Percentiles rank a stretch among this genome's conserved stretches.
Evolutionary conservation across 2,329 filamentous ascomycete genomes (phyloP).

Genomic region (Lachnellula willkommii): DNA sequence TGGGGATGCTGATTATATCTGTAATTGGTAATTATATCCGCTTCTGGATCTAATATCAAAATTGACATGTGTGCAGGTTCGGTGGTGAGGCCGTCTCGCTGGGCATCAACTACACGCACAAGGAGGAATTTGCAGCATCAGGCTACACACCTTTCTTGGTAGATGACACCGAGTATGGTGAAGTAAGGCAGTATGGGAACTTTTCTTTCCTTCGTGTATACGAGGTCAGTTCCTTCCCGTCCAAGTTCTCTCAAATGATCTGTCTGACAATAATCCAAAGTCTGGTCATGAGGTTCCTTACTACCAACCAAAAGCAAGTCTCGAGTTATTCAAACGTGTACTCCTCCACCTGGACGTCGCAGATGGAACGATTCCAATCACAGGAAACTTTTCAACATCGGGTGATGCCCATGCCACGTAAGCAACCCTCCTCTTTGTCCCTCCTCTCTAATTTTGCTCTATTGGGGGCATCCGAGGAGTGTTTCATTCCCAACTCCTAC

Average conservation of each 20-base stretch:
- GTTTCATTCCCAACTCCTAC: too few relatives aligned
- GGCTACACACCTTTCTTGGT: conserved; percentile 54
- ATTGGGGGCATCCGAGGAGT: too few relatives aligned
- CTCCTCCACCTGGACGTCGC: conserved; percentile 32
- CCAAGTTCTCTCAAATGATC: background rate
- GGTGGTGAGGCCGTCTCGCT: conserved; percentile 55
- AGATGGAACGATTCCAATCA: conserved; percentile 37
- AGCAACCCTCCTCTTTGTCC: too few relatives aligned
- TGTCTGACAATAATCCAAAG: background rate
- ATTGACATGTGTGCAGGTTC: conserved; percentile 33
- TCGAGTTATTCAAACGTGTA: conserved; percentile 28
- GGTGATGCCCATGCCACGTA: conserved; percentile 17
- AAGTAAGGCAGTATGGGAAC: conserved; percentile 56
- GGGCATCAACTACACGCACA: conserved; percentile 40
- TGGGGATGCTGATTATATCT: conserved; percentile 42
- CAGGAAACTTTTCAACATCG: conserved; percentile 17
- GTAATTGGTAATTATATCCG: conserved; percentile 13
- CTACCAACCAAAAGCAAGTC: conserved; percentile 23
- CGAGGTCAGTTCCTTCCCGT: conserved; percentile 14
- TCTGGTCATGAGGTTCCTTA: conserved; percentile 23
- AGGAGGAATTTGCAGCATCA: conserved; percentile 45
- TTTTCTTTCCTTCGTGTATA: conserved; percentile 27
- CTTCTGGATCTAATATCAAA: background rate
- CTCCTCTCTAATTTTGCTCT: too few relatives aligned
- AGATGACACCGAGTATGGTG: conserved; percentile 49